Percentiles rank a stretch among this genome's conserved stretches.
These are phyloP conservation scores for Hortiboletus rubellus DNA, from an alignment of 1,284 basidiomycete genomes.

Conservation along the genomic window DNA sequence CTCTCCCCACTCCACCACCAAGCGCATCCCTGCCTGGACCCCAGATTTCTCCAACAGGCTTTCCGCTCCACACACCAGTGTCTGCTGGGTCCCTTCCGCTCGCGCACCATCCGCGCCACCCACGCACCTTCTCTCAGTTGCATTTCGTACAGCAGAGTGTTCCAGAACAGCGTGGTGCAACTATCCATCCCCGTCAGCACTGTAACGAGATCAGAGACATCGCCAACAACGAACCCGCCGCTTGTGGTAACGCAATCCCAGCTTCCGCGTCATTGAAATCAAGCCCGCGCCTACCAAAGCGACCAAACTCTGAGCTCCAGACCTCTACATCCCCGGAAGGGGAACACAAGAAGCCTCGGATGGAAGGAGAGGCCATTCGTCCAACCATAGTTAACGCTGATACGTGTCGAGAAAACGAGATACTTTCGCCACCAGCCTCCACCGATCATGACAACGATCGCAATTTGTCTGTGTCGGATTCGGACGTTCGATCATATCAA, in stretches of 20 bases:
- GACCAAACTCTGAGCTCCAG: constrained; percentile 18
- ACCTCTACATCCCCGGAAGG: constrained; percentile 4
- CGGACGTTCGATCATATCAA: constrained; percentile 28
- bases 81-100: constrained; percentile 9
- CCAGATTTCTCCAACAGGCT: constrained; percentile 10
- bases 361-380: constrained; percentile 7
- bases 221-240: background rate
- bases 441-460: background rate
- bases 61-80: constrained; percentile 12
- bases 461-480: background rate
- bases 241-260: background rate
- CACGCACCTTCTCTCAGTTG: constrained; percentile 2
- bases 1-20: constrained; percentile 28
- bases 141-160: constrained; percentile 1
- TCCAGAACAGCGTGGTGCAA: constrained; percentile 2
- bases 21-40: constrained; percentile 9
- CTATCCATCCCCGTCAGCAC: background rate
- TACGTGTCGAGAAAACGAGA: background rate
- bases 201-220: background rate
- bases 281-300: constrained; percentile 17
- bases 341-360: constrained; percentile 24
- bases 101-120: constrained; percentile 5
- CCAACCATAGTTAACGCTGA: background rate
- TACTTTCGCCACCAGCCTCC: background rate
- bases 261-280: background rate